phyloP scores from a whole-genome alignment of 108 stramenopile genomes.

The Cyclotella atomus region DNA sequence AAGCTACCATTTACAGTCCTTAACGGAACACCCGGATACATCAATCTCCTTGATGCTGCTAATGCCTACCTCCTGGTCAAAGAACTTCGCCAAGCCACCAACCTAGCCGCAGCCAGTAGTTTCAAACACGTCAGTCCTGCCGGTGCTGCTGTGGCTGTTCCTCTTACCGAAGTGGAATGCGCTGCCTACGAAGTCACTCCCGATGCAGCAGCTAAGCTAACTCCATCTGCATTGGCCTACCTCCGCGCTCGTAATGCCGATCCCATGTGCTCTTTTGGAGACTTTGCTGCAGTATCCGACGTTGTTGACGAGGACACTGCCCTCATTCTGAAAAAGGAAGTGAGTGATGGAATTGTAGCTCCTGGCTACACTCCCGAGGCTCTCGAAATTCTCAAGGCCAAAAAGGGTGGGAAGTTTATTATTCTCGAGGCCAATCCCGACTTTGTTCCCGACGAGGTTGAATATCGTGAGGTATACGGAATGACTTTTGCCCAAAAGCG shows the following conservation, averaged over 20 bases:
- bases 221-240: conserved; percentile 95
- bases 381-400: conserved; percentile 91
- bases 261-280: conserved; percentile 99
- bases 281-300: conserved; percentile 96
- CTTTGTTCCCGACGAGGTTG: conserved; percentile 83
- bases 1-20: conserved; percentile 89
- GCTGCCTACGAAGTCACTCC: conserved; percentile 86
- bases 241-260: conserved; percentile 98
- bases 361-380: conserved; percentile 97
- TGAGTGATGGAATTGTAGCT: conserved; percentile 98
- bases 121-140: conserved; percentile 99
- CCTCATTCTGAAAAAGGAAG: conserved; percentile 93
- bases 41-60: conserved; percentile 97
- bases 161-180: conserved; percentile 86
- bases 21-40: conserved; percentile 97
- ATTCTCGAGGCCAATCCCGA: conserved; percentile 89
- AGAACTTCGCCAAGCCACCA: conserved; percentile 92
- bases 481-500: conserved; percentile 96
- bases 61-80: conserved; percentile 98
- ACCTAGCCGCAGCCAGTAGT: conserved; percentile 92
- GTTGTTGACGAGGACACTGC: conserved; percentile 98
- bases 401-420: conserved; percentile 99
- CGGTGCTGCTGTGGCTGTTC: conserved; percentile 96
- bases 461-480: conserved; percentile 98
- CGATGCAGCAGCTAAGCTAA: conserved; percentile 75